Evolutionary conservation across 1,284 basidiomycete species (phyloP).

Genomic region (Apiotrichum porosum): DNA sequence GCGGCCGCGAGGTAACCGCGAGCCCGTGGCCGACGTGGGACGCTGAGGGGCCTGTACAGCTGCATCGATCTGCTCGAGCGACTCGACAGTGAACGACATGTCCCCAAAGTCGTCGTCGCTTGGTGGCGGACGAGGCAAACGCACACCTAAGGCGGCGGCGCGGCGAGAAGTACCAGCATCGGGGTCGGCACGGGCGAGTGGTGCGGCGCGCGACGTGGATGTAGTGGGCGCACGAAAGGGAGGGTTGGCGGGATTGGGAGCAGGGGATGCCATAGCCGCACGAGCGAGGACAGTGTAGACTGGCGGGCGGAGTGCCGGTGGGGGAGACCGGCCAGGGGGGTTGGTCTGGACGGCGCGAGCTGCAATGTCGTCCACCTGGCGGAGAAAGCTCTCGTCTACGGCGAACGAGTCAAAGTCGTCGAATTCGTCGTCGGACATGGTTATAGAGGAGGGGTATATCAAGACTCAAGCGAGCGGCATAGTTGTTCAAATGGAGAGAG

Average conservation of each 20-base stretch:
- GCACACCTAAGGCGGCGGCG: conserved; percentile 9
- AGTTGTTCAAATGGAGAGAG: too few species aligned
- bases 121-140: conserved; percentile 1
- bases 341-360: too few species aligned
- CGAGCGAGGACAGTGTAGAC: too few species aligned
- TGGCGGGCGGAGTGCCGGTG: too few species aligned
- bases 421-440: conserved; percentile 14
- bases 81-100: conserved; percentile 15
- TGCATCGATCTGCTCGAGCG: conserved; percentile 19
- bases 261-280: neutral
- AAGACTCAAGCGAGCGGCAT: neutral
- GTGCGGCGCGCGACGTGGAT: neutral
- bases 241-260: conserved; percentile 1
- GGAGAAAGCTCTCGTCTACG: conserved; percentile 41
- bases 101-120: conserved; percentile 22
- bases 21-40: neutral
- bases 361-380: conserved; percentile 35
- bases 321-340: too few species aligned
- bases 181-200: neutral
- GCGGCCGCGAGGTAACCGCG: neutral
- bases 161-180: conserved; percentile 9
- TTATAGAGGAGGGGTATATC: neutral
- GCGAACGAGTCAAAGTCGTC: conserved; percentile 33
- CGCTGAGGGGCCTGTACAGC: neutral
- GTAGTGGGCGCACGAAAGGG: neutral